phyloP scores from a whole-genome alignment of 2,329 filamentous ascomycete genomes.

The Cryphonectria radicalis region DNA sequence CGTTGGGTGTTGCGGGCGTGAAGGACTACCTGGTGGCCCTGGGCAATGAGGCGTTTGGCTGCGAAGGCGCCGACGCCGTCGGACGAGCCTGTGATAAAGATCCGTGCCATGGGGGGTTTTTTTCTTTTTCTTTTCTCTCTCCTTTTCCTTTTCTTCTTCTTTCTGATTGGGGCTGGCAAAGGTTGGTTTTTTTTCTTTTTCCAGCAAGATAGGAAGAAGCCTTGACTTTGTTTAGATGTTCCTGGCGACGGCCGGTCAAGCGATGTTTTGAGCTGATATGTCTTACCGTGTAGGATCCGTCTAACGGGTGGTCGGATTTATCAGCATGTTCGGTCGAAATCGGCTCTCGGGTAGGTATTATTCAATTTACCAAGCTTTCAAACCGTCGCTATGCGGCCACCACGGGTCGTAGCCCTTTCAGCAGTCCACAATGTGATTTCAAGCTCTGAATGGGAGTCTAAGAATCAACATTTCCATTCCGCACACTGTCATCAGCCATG shows the following conservation, averaged over 20 bases:
- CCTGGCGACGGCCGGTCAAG: background rate
- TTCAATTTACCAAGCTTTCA: too few species aligned
- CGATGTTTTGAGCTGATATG: background rate
- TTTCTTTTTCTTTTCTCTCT: background rate
- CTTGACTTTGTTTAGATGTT: background rate
- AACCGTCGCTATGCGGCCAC: too few species aligned
- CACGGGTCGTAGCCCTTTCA: too few species aligned
- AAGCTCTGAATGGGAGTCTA: too few species aligned
- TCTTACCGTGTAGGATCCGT: background rate
- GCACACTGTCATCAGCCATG: too few species aligned
- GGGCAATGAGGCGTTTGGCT: slow-evolving; percentile 52
- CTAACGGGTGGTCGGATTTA: background rate
- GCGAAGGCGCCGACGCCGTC: slow-evolving; percentile 60
- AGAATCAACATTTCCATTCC: too few species aligned
- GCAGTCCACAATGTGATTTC: too few species aligned
- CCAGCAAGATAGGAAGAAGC: background rate
- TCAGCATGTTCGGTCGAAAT: background rate
- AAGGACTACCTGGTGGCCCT: slow-evolving; percentile 59
- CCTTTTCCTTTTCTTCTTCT: background rate
- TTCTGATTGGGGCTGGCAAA: too few species aligned
- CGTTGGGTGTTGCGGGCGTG: slow-evolving; percentile 61
- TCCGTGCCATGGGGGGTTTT: slow-evolving; percentile 33
- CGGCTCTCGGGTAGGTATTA: background rate
- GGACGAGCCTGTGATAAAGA: slow-evolving; percentile 59
- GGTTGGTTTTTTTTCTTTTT: too few species aligned